These are phyloP conservation scores for Phellopilus nigrolimitatus DNA, from an alignment of 1,284 basidiomycete genomes.

Conservation along the genomic window DNA sequence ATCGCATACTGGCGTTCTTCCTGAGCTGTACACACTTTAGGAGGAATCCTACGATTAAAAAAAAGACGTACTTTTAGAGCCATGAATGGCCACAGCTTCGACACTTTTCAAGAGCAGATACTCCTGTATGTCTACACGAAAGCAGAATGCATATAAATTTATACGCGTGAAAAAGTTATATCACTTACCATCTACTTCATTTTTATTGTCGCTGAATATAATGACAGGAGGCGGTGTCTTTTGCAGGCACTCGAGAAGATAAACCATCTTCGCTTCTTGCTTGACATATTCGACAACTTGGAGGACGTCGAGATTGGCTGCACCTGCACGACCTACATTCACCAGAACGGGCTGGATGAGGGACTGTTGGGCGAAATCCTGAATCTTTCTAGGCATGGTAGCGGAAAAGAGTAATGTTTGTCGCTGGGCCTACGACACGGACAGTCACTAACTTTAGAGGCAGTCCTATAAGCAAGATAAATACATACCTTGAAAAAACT, in stretches of 20 bases:
- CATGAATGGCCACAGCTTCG: slow-evolving; percentile 98
- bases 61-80: slow-evolving; percentile 77
- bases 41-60: slow-evolving; percentile 10
- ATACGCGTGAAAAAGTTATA: neutral
- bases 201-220: slow-evolving; percentile 98
- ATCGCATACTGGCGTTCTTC: slow-evolving; percentile 99
- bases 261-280: slow-evolving; percentile 99
- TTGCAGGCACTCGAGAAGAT: slow-evolving; percentile 94
- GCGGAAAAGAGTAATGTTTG: slow-evolving; percentile 98
- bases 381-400: slow-evolving; percentile 98
- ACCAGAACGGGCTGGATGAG: slow-evolving; percentile 91
- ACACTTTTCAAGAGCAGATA: slow-evolving; percentile 95
- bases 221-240: slow-evolving; percentile 99
- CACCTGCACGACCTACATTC: slow-evolving; percentile 97
- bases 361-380: slow-evolving; percentile 96
- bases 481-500: slow-evolving; percentile 85
- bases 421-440: slow-evolving; percentile 71
- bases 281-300: slow-evolving; percentile 99
- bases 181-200: slow-evolving; percentile 88
- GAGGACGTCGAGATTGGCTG: slow-evolving; percentile 94
- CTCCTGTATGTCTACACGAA: slow-evolving; percentile 85
- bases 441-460: slow-evolving; percentile 17
- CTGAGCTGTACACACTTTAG: slow-evolving; percentile 57
- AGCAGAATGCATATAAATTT: neutral
- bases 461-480: neutral